A percentile compares a stretch with the other conserved stretches of the same genome.
Evolutionary conservation across 2,329 filamentous ascomycete species (phyloP).

Genomic region (Xylaria sp.): DNA sequence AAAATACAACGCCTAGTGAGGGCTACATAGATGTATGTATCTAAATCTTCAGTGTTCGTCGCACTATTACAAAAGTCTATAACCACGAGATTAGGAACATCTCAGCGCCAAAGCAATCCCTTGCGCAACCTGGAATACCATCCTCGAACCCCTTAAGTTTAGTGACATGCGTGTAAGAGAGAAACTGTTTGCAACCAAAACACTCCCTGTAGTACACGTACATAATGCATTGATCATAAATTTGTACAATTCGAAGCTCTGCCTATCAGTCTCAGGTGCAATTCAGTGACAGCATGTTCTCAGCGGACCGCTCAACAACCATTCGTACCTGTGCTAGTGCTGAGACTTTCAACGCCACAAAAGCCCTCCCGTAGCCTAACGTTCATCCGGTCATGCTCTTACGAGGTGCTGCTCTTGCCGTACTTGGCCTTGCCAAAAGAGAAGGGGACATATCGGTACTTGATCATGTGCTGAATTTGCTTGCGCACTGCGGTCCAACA

Average conservation of each 20-base stretch:
- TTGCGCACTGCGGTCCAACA: slow-evolving; percentile 75
- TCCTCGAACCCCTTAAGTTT: neutral
- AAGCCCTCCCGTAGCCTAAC: neutral
- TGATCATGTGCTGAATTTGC: slow-evolving; percentile 99
- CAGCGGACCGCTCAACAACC: neutral
- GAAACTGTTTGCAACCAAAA: slow-evolving; percentile 19
- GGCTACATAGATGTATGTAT: neutral
- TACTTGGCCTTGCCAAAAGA: slow-evolving; percentile 88
- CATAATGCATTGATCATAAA: slow-evolving; percentile 35
- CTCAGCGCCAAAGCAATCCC: slow-evolving; percentile 4
- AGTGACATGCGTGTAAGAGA: slow-evolving; percentile 11
- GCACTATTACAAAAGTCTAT: slow-evolving; percentile 24
- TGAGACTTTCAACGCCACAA: slow-evolving; percentile 1
- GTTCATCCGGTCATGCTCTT: slow-evolving; percentile 7
- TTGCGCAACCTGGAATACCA: neutral
- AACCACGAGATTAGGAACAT: neutral
- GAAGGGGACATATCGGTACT: slow-evolving; percentile 98
- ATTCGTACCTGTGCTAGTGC: neutral
- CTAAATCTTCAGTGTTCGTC: neutral
- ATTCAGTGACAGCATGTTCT: neutral
- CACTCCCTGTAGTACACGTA: slow-evolving; percentile 25
- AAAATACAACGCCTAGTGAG: neutral
- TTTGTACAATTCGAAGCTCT: slow-evolving; percentile 33
- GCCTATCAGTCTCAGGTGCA: neutral
- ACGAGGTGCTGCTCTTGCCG: slow-evolving; percentile 63